Conservation (phyloP, 78 protist species). For the Protostelium mycophagum region DNA sequence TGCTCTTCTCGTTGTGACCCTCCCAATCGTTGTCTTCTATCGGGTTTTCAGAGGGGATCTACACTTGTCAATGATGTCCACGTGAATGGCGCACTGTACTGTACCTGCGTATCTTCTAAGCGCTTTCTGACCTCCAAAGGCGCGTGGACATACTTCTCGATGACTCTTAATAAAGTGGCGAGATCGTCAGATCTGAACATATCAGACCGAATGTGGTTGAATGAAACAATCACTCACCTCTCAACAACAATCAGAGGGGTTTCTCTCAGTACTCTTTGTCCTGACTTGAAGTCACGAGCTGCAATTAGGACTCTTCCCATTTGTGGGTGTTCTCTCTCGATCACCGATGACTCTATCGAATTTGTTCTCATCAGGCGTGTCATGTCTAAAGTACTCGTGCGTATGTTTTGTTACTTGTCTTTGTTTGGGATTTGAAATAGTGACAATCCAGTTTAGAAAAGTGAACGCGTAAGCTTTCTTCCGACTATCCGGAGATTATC, state of each 20-base stretch:
- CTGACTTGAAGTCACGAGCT: not conserved
- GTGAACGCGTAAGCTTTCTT: too few species aligned
- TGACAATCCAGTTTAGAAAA: too few species aligned
- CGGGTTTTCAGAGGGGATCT: not conserved
- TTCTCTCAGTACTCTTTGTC: not conserved
- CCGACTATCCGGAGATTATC: too few species aligned
- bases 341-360: not conserved
- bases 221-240: too few species aligned
- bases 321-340: not conserved
- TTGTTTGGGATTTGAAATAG: too few species aligned
- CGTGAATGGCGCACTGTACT: not conserved
- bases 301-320: not conserved
- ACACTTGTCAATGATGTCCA: not conserved
- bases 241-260: not conserved
- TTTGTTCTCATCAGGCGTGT: not conserved
- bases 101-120: not conserved
- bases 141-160: not conserved
- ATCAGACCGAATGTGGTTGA: too few species aligned
- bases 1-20: not conserved
- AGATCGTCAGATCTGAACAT: not conserved
- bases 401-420: too few species aligned
- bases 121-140: not conserved
- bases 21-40: not conserved
- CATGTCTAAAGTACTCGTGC: too few species aligned
- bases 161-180: not conserved